These are phyloP conservation scores for Diaporthe destruens DNA, from an alignment of 2,329 filamentous ascomycete genomes.

Conservation along the genomic window DNA sequence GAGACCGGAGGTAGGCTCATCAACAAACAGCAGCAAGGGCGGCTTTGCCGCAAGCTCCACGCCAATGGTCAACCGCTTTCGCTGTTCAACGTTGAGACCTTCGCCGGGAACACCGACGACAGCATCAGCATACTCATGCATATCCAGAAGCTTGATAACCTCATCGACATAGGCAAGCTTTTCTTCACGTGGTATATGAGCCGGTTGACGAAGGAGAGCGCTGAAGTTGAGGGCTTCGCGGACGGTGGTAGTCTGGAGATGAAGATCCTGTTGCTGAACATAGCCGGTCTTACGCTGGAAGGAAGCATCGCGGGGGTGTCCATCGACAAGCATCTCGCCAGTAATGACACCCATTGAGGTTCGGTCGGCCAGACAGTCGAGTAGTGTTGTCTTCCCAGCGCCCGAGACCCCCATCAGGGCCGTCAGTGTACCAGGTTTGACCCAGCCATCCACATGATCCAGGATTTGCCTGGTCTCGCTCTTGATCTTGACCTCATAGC, in stretches of 20 bases:
- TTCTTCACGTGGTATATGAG: constrained; percentile 67
- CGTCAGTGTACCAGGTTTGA: constrained; percentile 42
- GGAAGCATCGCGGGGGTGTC: constrained; percentile 70
- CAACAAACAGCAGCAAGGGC: constrained; percentile 85
- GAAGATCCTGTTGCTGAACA: constrained; percentile 77
- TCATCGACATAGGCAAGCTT: constrained; percentile 76
- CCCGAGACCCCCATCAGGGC: constrained; percentile 68
- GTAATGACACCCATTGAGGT: constrained; percentile 78
- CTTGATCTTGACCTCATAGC: constrained; percentile 43
- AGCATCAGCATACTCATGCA: constrained; percentile 75
- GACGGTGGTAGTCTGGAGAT: constrained; percentile 73
- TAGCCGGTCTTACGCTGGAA: constrained; percentile 79
- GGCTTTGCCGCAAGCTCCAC: constrained; percentile 97
- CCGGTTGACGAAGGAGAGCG: constrained; percentile 73
- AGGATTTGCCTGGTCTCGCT: constrained; percentile 40
- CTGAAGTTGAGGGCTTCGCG: constrained; percentile 75
- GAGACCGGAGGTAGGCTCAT: constrained; percentile 91
- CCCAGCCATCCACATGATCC: constrained; percentile 42
- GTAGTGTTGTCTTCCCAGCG: constrained; percentile 78
- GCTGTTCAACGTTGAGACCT: constrained; percentile 59
- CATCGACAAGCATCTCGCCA: constrained; percentile 78
- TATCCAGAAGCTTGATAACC: constrained; percentile 75
- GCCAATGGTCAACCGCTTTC: constrained; percentile 65
- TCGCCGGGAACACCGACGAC: constrained; percentile 76
- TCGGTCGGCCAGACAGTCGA: constrained; percentile 77